Percentiles rank a stretch among this genome's conserved stretches.
Evolutionary conservation across 192 early-diverging fungal genomes (phyloP).

Genomic region (Umbelopsis vinacea): DNA sequence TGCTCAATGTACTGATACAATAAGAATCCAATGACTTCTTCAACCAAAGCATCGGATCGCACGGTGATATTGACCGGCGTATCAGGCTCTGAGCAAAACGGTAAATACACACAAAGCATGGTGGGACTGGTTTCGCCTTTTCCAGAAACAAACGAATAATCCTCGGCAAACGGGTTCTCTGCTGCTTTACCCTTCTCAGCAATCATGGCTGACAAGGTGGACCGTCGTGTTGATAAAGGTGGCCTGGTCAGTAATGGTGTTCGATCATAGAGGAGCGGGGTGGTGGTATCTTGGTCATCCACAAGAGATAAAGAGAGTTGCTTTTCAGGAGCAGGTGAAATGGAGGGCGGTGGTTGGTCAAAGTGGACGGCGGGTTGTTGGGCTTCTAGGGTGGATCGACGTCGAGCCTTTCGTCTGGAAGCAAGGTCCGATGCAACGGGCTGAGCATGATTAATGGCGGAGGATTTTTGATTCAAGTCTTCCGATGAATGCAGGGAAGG

Average conservation of each 20-base stretch:
- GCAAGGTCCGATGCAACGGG: neutral
- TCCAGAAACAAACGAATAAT: conserved; percentile 67
- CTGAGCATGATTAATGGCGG: neutral
- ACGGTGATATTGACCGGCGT: conserved; percentile 71
- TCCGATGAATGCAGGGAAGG: conserved; percentile 2
- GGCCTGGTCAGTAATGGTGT: neutral
- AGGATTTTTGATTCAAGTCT: neutral
- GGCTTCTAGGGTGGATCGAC: neutral
- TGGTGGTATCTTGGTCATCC: neutral
- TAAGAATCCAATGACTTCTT: conserved; percentile 93
- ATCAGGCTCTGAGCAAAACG: conserved; percentile 47
- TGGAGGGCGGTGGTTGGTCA: neutral
- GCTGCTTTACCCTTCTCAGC: conserved; percentile 59
- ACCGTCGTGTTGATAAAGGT: conserved; percentile 18
- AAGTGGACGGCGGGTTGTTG: neutral
- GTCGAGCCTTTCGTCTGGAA: neutral
- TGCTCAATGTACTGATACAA: conserved; percentile 88
- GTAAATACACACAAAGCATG: conserved; percentile 68
- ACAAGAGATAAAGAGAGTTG: neutral
- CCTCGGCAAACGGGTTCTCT: conserved; percentile 71
- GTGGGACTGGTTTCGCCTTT: conserved; percentile 62
- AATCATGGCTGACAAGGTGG: conserved; percentile 67
- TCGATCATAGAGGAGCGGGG: neutral
- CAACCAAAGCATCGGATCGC: conserved; percentile 80
- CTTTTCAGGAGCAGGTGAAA: neutral